Evolutionary conservation across 164 flowering plant genomes (phyloP), one percentile per base, ranked within the genome.

Genomic region (Protea cynaroides): DNA sequence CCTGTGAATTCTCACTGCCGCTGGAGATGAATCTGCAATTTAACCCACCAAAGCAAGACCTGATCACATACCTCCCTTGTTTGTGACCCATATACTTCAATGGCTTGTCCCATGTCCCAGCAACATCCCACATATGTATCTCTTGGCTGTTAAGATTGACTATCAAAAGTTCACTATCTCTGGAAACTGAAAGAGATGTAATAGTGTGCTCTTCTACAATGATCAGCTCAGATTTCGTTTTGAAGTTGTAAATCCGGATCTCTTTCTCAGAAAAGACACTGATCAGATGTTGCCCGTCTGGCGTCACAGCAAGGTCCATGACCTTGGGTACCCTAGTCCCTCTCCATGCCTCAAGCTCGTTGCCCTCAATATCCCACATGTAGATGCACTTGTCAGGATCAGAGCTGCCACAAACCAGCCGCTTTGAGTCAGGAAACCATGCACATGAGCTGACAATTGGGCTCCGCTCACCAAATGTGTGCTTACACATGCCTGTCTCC

Each of bases 1-100:
- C 98, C 92, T 87, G 76, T 56, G 96, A 79, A 80, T 90, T 80
- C 72, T 94, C 98, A 71, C 97, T 94, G 17, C 98, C 97, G 67
- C 97, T 89, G 71, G 97, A 97, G 53, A 94, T 83, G 65, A 89
- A 94, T 49, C 65, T 50, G 65, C 79, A 68, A 61, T 87, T 63
- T 44, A 75, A 59, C 37, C 98, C 98, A 66, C 97, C 97, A 80
- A 94, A 94, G 80, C 97, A 90, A 7, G 97, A 94, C 12, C 98
- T 59, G 50, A 93, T 87, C 64, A 93, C 97, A 69, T 80, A 93
- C 65, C 82, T 82, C 59, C 79, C 71, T 60, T 88, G 98, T 80
- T 71, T 82, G 76, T 93, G 97, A 62, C 97, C 97, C 1, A 55
- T 60, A 52, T 81, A 90, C 70, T 71, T 80, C 54, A 74, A 59